Evolutionary conservation across 805 yeast species (phyloP), one percentile per base, ranked within the genome.

Genomic region (Komagataella pastoris): DNA sequence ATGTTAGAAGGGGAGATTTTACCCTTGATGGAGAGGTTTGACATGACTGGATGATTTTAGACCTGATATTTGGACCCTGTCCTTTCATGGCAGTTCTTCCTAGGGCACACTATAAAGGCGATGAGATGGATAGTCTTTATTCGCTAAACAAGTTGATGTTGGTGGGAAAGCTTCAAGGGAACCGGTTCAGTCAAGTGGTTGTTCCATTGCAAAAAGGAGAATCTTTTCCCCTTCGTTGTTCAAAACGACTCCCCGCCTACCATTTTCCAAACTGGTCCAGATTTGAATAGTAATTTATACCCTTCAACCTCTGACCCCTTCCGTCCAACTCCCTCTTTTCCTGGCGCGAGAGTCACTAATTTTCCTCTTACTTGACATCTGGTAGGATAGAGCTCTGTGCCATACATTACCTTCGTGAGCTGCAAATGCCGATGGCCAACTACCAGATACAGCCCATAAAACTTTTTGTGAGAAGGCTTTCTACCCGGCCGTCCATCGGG

Each of bases 1-100:
- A 56, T n/a, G 66, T 58, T 17, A 65, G 43, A 17, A 65, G 52
- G 7, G 64, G 65, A 5, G 66, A 48, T 49, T 51, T 46, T 14
- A 30, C 8, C n/a, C 40, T 30, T 8, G 40, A 8, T 10, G 40
- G 40, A 5, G 40, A 5, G 10, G 40, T 10, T 30, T 30, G 40
- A 5, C 40, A 30, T 30, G 40, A 30, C 14, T 30, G 40, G 40
- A 30, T 30, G 14, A 30, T 30, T 10, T 10, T 30, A 14, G 40
- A 8, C 40, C 40, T 30, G 40, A 30, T 30, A 10, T 10, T 10
- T 10, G 40, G 40, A 5, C 40, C 40, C 8, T 30, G 40, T 10
- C 12, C 14, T 10, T 30, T 30, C 40, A 30, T 30, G 14, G 14
- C 3, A 8, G 7, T 24, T 10, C 12, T 30, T 30, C 40, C 3